Evolutionary conservation across 2,329 filamentous ascomycete species (phyloP), one percentile per base, ranked within the genome.

Genomic region (Aspergillus sergii): DNA sequence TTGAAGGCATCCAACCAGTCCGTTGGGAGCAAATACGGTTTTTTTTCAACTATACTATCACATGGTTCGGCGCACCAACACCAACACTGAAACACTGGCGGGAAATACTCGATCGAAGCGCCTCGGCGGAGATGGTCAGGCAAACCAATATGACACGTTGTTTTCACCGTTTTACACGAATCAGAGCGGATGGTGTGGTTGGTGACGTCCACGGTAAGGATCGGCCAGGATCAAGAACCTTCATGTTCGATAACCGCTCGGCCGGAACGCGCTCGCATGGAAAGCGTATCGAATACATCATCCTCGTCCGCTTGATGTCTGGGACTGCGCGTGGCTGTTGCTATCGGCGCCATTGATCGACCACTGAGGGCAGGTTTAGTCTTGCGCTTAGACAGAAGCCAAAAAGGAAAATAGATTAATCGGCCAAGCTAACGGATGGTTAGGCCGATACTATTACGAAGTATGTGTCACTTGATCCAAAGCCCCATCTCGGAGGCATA

Each of bases 221-320:
- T 69, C 65, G 59, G 45, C 67, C 62, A 66, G 66, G 64, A 63
- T 67, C 65, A 68, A 65, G 60, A 66, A 64, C 62, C 64, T 65
- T 53, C 30, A 43, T 46, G 45, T 39, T 51, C 50, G 56, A 60
- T 57, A 62, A 58, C 57, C 39, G 51, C 56, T 41, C 48, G 59
- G 57, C 43, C 53, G 61, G 57, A 63, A 63, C 61, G 41, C 41
- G 57, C 57, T 59, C 57, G 57, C 48, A 59, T 59, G 43, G 36
- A 58, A 58, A 45, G 41, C 36, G 32, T 21, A 8, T 55, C 14
- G 51, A 55, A 36, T 55, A 55, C 51, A 39, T 55, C 34, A 36
- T 39, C 36, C 34, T 19, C 34, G 21, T 57, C 11, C 14, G 21
- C 30, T 57, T 41, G 14, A 19, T 34, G n/a, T 21, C 32, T 30